Percentiles rank a stretch among this genome's conserved stretches.
phyloP scores from a whole-genome alignment of 2,329 filamentous ascomycete genomes.

The Pyricularia sp. region DNA sequence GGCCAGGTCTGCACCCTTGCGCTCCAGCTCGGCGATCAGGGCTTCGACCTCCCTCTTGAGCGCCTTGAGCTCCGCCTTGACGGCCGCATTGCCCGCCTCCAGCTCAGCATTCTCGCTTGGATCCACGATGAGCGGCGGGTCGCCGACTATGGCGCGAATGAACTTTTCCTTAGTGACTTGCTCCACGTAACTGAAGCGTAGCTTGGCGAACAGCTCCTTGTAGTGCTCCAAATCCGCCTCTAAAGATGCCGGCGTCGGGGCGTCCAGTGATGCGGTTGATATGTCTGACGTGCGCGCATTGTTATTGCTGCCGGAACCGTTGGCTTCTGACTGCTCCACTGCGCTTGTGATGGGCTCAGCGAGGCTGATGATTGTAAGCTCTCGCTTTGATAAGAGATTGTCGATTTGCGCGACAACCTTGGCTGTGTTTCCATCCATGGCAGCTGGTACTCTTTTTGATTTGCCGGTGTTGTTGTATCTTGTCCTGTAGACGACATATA shows the following conservation, averaged over 20 bases:
- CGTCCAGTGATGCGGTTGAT: conserved; percentile 54
- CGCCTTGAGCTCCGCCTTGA: conserved; percentile 68
- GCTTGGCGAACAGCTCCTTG: conserved; percentile 89
- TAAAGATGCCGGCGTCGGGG: conserved; percentile 64
- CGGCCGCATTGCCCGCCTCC: conserved; percentile 52
- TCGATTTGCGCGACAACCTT: conserved; percentile 4
- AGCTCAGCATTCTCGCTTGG: conserved; percentile 73
- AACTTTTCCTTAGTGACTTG: conserved; percentile 99
- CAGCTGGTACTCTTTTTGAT: not conserved
- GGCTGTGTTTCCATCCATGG: not conserved
- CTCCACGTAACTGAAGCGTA: conserved; percentile 95
- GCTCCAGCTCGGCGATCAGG: conserved; percentile 65
- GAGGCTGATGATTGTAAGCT: conserved; percentile 67
- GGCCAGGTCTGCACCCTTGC: conserved; percentile 48
- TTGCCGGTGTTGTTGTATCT: not conserved
- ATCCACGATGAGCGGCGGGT: conserved; percentile 78
- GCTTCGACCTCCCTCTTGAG: conserved; percentile 71
- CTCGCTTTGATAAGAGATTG: conserved; percentile 23
- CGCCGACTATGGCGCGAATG: conserved; percentile 82
- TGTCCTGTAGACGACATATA: not conserved
- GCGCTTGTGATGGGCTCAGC: conserved; percentile 62
- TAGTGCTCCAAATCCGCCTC: conserved; percentile 83
- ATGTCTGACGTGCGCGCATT: conserved; percentile 59
- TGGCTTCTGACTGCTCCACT: conserved; percentile 25
- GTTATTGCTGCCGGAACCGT: conserved; percentile 21